Evolutionary conservation across 495 filamentous ascomycete species (phyloP).

Genomic region (Xylaria castorea): DNA sequence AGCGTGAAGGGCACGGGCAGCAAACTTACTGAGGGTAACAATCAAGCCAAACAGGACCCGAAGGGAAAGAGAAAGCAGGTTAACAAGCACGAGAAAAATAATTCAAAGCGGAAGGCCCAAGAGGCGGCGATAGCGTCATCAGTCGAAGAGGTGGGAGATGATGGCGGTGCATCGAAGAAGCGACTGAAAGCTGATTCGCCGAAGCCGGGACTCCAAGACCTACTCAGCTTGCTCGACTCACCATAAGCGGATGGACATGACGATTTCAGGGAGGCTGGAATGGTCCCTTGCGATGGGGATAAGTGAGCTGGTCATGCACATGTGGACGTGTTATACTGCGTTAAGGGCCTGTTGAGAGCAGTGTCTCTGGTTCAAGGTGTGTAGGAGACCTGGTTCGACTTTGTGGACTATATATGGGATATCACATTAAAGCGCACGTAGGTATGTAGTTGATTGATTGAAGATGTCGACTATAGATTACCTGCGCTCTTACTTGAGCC

Average conservation of each 20-base stretch:
- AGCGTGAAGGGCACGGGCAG: not conserved
- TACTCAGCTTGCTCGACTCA: not conserved
- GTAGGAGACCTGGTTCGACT: not conserved
- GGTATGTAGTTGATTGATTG: not conserved
- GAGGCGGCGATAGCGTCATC: no score
- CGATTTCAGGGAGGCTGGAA: not conserved
- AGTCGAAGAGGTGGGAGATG: not conserved
- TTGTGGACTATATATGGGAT: not conserved
- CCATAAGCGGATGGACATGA: not conserved
- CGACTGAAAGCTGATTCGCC: not conserved
- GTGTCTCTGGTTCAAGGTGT: no score
- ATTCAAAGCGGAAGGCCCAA: conserved; percentile 1
- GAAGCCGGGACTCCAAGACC: not conserved
- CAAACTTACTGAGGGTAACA: not conserved
- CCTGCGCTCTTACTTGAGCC: not conserved
- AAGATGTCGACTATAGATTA: not conserved
- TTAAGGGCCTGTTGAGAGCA: not conserved
- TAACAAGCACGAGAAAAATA: not conserved
- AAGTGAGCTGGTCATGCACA: not conserved
- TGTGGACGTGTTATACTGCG: not conserved
- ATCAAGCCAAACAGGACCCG: not conserved
- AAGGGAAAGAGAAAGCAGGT: not conserved
- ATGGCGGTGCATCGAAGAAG: not conserved
- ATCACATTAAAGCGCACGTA: not conserved
- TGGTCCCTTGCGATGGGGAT: not conserved